Conservation (phyloP, 495 filamentous ascomycete species). For the Schizothecium vesticola region DNA sequence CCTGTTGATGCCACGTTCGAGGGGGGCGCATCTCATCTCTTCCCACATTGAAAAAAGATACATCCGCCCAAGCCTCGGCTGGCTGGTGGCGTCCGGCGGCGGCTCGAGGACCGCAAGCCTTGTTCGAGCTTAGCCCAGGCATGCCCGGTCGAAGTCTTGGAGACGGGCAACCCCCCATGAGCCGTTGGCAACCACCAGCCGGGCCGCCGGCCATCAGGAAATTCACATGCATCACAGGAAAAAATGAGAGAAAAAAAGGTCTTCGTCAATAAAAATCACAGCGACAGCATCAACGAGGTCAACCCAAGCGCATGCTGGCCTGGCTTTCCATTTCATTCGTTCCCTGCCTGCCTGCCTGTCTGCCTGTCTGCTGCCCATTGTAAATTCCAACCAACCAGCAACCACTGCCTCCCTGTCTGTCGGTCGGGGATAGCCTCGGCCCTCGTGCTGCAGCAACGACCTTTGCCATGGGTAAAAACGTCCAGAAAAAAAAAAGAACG, state of each 20-base stretch:
- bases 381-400: not conserved
- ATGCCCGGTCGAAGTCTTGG: not conserved
- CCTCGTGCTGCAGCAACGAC: not conserved
- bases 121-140: not conserved
- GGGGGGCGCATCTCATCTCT: no score
- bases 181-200: not conserved
- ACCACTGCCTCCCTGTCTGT: not conserved
- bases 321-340: not conserved
- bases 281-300: not conserved
- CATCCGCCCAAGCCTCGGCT: not conserved
- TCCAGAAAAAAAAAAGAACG: not conserved
- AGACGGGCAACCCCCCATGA: no score
- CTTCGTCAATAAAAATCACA: not conserved
- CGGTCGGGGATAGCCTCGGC: not conserved
- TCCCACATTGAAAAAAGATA: no score
- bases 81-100: not conserved
- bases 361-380: not conserved
- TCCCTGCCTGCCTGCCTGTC: not conserved
- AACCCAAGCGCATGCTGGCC: not conserved
- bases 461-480: not conserved
- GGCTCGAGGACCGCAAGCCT: not conserved
- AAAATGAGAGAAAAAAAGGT: not conserved
- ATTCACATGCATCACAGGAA: not conserved
- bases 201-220: not conserved
- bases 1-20: no score